Conservation (phyloP, 805 yeast species). For the Saccharomycopsis guyanensis region DNA sequence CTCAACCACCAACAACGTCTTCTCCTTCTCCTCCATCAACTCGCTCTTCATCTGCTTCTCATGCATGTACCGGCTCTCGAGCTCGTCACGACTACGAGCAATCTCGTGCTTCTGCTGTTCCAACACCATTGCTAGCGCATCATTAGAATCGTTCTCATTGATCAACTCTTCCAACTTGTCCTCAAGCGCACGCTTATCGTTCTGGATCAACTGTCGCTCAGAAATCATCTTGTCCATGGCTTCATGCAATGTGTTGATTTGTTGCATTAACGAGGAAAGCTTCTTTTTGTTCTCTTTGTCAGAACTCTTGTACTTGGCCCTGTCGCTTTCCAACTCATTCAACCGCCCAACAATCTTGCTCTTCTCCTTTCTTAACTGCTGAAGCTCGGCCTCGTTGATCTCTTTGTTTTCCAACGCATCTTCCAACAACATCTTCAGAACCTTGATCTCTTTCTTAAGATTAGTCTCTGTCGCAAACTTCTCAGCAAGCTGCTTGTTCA, state of each 20-base stretch:
- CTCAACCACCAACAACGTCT: constrained; percentile 49
- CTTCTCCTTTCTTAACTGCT: constrained; percentile 29
- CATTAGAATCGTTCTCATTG: constrained; percentile 23
- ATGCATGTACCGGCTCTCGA: constrained; percentile 29
- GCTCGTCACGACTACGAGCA: constrained; percentile 29
- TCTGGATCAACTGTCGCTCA: constrained; percentile 56
- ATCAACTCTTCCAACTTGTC: constrained; percentile 35
- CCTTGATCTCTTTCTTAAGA: constrained; percentile 55
- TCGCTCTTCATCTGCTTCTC: constrained; percentile 27
- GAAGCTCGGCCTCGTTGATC: constrained; percentile 28
- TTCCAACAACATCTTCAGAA: constrained; percentile 52
- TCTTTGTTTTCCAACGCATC: constrained; percentile 40
- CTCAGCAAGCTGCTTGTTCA: constrained; percentile 46
- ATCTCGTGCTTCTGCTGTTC: constrained; percentile 27
- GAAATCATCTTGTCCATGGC: constrained; percentile 51
- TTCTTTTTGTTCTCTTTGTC: constrained; percentile 41
- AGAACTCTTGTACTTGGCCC: constrained; percentile 34
- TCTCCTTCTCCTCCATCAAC: constrained; percentile 37
- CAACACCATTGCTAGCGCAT: constrained; percentile 26
- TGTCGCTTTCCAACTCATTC: constrained; percentile 36
- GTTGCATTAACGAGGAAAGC: constrained; percentile 39
- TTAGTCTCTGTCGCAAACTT: constrained; percentile 60
- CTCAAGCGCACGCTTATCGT: constrained; percentile 42
- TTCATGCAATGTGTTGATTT: constrained; percentile 48
- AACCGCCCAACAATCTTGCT: constrained; percentile 35